Conservation (phyloP, 495 filamentous ascomycete genomes). For the Astrothelium subdiscretum region DNA sequence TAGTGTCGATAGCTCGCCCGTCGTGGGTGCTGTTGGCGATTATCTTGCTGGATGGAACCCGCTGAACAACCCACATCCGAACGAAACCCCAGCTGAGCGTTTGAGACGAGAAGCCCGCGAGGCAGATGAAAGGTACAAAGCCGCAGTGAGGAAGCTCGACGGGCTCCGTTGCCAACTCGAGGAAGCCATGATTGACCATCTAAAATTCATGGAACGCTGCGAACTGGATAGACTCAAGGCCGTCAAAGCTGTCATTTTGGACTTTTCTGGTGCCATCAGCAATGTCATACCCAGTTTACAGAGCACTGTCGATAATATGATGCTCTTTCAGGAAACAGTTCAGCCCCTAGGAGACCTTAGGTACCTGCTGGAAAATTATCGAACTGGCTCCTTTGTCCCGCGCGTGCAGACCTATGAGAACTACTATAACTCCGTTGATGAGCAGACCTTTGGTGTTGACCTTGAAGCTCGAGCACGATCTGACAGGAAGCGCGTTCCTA, state of each 20-base stretch:
- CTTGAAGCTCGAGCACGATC: conserved; percentile 86
- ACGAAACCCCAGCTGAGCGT: conserved; percentile 79
- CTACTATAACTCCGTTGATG: conserved; percentile 96
- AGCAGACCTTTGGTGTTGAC: conserved; percentile 96
- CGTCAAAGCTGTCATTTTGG: conserved; percentile 92
- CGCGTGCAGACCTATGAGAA: conserved; percentile 94
- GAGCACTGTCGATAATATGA: conserved; percentile 93
- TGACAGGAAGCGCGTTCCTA: conserved; percentile 87
- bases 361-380: conserved; percentile 95
- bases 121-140: conserved; percentile 88
- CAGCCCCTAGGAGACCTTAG: conserved; percentile 84
- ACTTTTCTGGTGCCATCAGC: conserved; percentile 95
- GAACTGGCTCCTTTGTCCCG: conserved; percentile 83
- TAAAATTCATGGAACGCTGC: conserved; percentile 95
- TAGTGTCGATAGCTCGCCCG: conserved; percentile 38
- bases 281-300: conserved; percentile 96
- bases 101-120: conserved; percentile 82
- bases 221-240: conserved; percentile 93
- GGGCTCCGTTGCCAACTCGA: conserved; percentile 84
- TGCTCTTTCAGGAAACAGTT: conserved; percentile 96
- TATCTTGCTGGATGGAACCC: conserved; percentile 64
- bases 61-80: conserved; percentile 74
- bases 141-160: conserved; percentile 71
- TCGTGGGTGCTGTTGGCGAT: conserved; percentile 67
- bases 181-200: conserved; percentile 81